Percentiles rank a stretch among this genome's conserved stretches.
phyloP scores from a whole-genome alignment of 495 filamentous ascomycete species.

The Aspergillus nanangensis region DNA sequence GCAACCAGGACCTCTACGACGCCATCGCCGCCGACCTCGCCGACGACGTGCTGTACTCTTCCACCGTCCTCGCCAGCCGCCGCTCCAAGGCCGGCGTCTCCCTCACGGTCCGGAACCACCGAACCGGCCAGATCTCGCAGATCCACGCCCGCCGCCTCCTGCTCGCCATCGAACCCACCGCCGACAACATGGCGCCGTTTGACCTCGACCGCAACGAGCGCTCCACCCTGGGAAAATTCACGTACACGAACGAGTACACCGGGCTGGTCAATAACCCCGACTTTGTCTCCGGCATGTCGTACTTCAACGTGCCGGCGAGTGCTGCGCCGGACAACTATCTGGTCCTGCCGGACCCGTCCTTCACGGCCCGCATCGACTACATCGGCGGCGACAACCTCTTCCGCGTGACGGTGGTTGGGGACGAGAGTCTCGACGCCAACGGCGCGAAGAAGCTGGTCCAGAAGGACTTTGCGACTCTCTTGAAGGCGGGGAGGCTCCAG shows the following conservation, averaged over 20 bases:
- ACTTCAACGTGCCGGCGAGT: slow-evolving; percentile 23
- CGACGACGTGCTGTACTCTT: slow-evolving; percentile 31
- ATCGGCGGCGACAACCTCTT: slow-evolving; percentile 28
- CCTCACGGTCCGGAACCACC: slow-evolving; percentile 27
- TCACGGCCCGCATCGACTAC: slow-evolving; percentile 27
- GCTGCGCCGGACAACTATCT: slow-evolving; percentile 25
- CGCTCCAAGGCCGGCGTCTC: slow-evolving; percentile 22
- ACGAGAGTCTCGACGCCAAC: slow-evolving; percentile 18
- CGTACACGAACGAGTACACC: slow-evolving; percentile 29
- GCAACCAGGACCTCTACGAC: slow-evolving; percentile 38
- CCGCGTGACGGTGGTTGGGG: slow-evolving; percentile 35
- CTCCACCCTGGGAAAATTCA: slow-evolving; percentile 23
- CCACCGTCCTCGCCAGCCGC: slow-evolving; percentile 20
- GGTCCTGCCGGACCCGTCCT: slow-evolving; percentile 28
- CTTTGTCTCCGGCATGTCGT: slow-evolving; percentile 16
- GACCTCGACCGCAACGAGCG: slow-evolving; percentile 25
- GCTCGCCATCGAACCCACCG: slow-evolving; percentile 30
- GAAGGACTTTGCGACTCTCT: slow-evolving; percentile 23
- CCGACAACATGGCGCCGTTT: slow-evolving; percentile 25
- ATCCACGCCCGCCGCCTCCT: slow-evolving; percentile 35
- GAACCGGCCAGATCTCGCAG: slow-evolving; percentile 16
- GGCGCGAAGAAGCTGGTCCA: slow-evolving; percentile 25
- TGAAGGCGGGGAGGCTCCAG: slow-evolving; percentile 21
- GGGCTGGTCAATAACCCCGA: slow-evolving; percentile 29
- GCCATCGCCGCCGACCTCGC: slow-evolving; percentile 27